Conservation (phyloP, 2,329 filamentous ascomycete species). For the Elsinoe necatrix region DNA sequence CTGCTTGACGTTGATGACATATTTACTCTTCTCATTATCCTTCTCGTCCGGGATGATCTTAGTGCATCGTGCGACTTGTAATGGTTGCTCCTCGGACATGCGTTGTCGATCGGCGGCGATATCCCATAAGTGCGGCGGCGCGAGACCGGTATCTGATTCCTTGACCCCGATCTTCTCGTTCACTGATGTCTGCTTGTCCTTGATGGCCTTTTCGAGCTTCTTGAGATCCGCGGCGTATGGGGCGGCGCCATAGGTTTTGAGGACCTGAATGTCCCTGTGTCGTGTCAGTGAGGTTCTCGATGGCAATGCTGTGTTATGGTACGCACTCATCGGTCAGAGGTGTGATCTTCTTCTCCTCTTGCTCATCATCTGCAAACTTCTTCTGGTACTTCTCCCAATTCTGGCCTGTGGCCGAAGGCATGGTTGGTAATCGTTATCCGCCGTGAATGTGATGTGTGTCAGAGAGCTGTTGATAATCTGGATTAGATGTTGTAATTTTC, state of each 20-base stretch:
- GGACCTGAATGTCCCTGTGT: slow-evolving; percentile 88
- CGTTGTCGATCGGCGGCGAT: slow-evolving; percentile 94
- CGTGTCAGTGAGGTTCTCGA: slow-evolving; percentile 25
- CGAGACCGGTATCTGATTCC: slow-evolving; percentile 97
- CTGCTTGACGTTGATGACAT: slow-evolving; percentile 99
- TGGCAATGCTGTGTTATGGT: neutral
- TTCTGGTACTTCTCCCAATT: slow-evolving; percentile 99
- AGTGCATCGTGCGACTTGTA: slow-evolving; percentile 95
- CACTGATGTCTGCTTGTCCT: slow-evolving; percentile 95
- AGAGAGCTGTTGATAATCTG: neutral
- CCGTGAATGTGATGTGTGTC: neutral
- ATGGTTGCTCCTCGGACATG: slow-evolving; percentile 95
- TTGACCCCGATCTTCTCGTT: slow-evolving; percentile 90
- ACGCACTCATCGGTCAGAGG: slow-evolving; percentile 91
- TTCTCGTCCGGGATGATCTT: slow-evolving; percentile 98
- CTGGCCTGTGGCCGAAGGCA: slow-evolving; percentile 89
- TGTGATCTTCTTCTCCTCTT: slow-evolving; percentile 99
- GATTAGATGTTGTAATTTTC: too few species aligned
- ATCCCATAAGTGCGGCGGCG: slow-evolving; percentile 98
- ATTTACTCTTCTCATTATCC: slow-evolving; percentile 97
- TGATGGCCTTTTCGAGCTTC: slow-evolving; percentile 98
- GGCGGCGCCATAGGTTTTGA: slow-evolving; percentile 93
- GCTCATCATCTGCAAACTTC: slow-evolving; percentile 90
- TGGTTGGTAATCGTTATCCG: slow-evolving; percentile 25
- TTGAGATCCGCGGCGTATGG: slow-evolving; percentile 90